A percentile compares a stretch with the other conserved stretches of the same genome.
phyloP scores from a whole-genome alignment of 1,284 basidiomycete species.

The Leccinum subspadiceum region DNA sequence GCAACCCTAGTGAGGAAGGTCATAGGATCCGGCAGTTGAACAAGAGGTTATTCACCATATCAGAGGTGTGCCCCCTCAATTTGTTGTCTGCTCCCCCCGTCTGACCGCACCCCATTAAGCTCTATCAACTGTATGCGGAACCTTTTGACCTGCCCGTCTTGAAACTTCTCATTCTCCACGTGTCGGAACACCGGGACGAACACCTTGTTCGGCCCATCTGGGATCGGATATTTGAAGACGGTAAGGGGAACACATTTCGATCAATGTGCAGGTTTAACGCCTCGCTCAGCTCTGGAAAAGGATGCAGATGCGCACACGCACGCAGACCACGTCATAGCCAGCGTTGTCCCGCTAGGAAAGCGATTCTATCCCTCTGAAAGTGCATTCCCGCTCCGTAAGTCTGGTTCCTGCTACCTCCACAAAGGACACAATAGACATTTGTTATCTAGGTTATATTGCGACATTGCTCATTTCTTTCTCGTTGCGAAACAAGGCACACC shows the following conservation, averaged over 20 bases:
- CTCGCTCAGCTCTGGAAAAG: constrained; percentile 45
- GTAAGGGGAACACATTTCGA: constrained; percentile 40
- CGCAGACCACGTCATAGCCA: constrained; percentile 61
- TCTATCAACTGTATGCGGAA: constrained; percentile 88
- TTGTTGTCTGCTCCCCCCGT: not conserved
- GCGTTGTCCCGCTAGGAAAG: constrained; percentile 71
- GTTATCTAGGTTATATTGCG: constrained; percentile 61
- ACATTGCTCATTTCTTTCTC: constrained; percentile 69
- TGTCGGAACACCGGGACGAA: constrained; percentile 90
- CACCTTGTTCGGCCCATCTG: constrained; percentile 82
- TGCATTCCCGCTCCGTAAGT: constrained; percentile 82
- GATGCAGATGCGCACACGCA: constrained; percentile 48
- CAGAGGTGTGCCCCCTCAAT: constrained; percentile 50
- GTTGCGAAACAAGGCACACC: constrained; percentile 55
- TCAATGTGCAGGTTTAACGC: constrained; percentile 2
- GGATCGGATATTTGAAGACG: constrained; percentile 81
- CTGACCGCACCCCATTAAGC: constrained; percentile 42
- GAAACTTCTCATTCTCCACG: constrained; percentile 90
- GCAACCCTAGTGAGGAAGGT: constrained; percentile 55
- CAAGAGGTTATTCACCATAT: constrained; percentile 61
- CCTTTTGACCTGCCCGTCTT: constrained; percentile 83
- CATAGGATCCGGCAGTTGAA: constrained; percentile 56
- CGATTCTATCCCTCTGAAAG: constrained; percentile 90
- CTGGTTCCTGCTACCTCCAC: not conserved
- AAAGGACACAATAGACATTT: constrained; percentile 4